These are phyloP conservation scores for Coemansia sp. DNA, from an alignment of 192 early-diverging fungal species.

Conservation along the genomic window DNA sequence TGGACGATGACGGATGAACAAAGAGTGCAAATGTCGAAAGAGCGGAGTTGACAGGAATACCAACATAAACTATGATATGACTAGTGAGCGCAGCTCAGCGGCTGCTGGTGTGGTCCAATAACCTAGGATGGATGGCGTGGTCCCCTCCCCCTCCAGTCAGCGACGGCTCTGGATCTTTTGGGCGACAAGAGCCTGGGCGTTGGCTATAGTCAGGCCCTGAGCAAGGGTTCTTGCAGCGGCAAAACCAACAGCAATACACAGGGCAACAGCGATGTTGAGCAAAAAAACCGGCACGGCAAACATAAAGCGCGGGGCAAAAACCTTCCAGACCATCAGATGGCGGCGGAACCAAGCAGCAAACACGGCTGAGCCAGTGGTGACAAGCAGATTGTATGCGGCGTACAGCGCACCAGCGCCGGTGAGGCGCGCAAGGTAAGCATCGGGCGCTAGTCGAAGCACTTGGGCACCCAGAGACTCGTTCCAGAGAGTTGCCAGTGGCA, in stretches of 20 bases:
- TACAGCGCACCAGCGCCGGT: slow-evolving; percentile 51
- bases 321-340: slow-evolving; percentile 97
- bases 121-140: too few relatives aligned
- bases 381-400: slow-evolving; percentile 52
- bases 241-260: slow-evolving; percentile 33
- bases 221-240: slow-evolving; percentile 24
- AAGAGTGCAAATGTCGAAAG: too few relatives aligned
- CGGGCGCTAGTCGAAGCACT: slow-evolving; percentile 25
- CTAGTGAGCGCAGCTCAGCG: too few relatives aligned
- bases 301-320: slow-evolving; percentile 92
- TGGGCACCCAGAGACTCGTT: slow-evolving; percentile 37
- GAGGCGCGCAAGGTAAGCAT: slow-evolving; percentile 30
- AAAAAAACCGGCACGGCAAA: slow-evolving; percentile 44
- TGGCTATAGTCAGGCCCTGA: slow-evolving; percentile 23
- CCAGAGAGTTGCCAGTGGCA: slow-evolving; percentile 61
- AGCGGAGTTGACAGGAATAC: too few relatives aligned
- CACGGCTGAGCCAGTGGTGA: slow-evolving; percentile 53
- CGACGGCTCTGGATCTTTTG: slow-evolving; percentile 6
- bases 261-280: slow-evolving; percentile 3
- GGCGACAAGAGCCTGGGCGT: slow-evolving; percentile 10
- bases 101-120: too few relatives aligned
- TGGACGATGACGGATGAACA: too few relatives aligned
- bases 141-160: too few relatives aligned
- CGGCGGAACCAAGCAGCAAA: slow-evolving; percentile 72
- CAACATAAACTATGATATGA: too few relatives aligned